Evolutionary conservation across 257 asterid species (phyloP).

Genomic region (Penstemon barbatus): DNA sequence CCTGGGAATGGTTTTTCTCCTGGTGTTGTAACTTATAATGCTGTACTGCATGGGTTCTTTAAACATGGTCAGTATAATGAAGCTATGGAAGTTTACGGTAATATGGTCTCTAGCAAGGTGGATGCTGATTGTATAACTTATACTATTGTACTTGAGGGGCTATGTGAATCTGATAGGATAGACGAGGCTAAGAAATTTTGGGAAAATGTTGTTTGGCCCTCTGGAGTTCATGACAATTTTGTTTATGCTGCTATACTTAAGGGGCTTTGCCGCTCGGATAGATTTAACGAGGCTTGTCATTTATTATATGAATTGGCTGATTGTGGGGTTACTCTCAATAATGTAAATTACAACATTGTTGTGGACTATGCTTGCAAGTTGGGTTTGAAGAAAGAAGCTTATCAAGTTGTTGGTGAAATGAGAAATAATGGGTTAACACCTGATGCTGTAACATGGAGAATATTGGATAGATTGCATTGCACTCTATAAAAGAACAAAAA

Average conservation of each 20-base stretch:
- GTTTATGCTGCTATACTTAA: slow-evolving; percentile 71
- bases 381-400: slow-evolving; percentile 78
- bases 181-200: slow-evolving; percentile 79
- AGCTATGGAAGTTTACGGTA: slow-evolving; percentile 58
- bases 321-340: slow-evolving; percentile 57
- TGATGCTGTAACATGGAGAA: slow-evolving; percentile 88
- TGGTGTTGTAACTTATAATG: slow-evolving; percentile 67
- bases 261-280: slow-evolving; percentile 63
- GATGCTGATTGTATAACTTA: slow-evolving; percentile 64
- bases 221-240: slow-evolving; percentile 65
- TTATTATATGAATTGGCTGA: slow-evolving; percentile 75
- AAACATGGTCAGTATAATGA: slow-evolving; percentile 55
- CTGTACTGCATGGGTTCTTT: slow-evolving; percentile 59
- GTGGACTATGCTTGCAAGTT: slow-evolving; percentile 60
- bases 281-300: slow-evolving; percentile 64
- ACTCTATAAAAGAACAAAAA: no score
- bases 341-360: slow-evolving; percentile 72
- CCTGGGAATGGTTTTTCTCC: slow-evolving; percentile 58
- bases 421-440: slow-evolving; percentile 68
- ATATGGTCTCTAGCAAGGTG: slow-evolving; percentile 46
- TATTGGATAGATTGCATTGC: slow-evolving; percentile 64
- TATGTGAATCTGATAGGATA: slow-evolving; percentile 39
- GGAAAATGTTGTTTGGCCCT: slow-evolving; percentile 68
- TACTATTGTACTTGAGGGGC: slow-evolving; percentile 61
- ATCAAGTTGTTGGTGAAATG: slow-evolving; percentile 80